Base-by-base conservation (phyloP, 768 basidiomycete species). In the Macrolepiota dolichaula region DNA sequence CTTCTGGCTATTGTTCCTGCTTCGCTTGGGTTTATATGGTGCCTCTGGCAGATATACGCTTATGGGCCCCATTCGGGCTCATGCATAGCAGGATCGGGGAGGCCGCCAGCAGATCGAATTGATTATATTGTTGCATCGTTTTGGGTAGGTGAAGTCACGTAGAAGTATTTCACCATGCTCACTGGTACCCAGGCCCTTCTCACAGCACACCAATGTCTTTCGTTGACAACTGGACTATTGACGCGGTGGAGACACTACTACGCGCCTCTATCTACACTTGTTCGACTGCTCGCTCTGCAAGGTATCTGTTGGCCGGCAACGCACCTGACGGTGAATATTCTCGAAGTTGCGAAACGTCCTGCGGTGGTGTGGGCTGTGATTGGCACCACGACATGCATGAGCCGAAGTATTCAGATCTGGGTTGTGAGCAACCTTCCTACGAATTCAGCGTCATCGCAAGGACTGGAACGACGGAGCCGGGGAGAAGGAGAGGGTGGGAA, bases 291-390 rank as follows among this genome's bases (percentile, higher is more conserved):
- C 58, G 96, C 93, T 0, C 79, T 98, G 0, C 96, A 98, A 64
- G 92, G 92, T 17, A 95, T 98, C 62, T 98, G 96, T 75, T 98
- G 95, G 95, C 93, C 94, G 1, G 88, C 92, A 3, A 97, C 95
- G 4, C 91, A 93, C 65, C 73, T 93, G 40, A 96, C 93, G 1
- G 85, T 96, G 35, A 82, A 79, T 56, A 74, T 94, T 53, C 79
- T 98, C 49, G 86, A 88, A 32, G 79, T 85, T 57, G 80, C 82
- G 17, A 78, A 77, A 36, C 83, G 94, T 9, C 93, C 94, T 0
- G 86, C 92, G n/a, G 76, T 90, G 4, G 89, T 86, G 54, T 98
- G 96, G 96, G 89, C 93, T 3, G 83, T 89, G 11, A 91, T 98
- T 51, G 95, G 89, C 0, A 94, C 89, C 12, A 93, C 92, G 50